Percentiles rank a stretch among this genome's conserved stretches.
These are phyloP conservation scores for Colletotrichum simmondsii DNA, from an alignment of 2,329 filamentous ascomycete species.

Conservation along the genomic window DNA sequence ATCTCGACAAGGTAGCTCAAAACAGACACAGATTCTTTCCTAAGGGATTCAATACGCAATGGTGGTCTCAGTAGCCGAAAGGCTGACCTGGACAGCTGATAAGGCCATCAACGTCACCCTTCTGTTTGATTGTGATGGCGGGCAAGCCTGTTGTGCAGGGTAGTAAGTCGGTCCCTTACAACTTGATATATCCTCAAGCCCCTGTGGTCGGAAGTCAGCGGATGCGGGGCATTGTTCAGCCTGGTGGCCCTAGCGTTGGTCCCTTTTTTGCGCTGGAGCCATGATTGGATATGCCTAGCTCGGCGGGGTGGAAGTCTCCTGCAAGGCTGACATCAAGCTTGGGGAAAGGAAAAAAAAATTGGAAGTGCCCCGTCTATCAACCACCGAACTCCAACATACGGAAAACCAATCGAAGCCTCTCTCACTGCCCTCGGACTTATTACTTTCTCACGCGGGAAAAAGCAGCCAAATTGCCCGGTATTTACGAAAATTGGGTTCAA, in stretches of 20 bases:
- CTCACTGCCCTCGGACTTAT: background rate
- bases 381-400: background rate
- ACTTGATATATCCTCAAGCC: background rate
- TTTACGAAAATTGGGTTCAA: background rate
- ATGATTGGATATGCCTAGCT: slow-evolving; percentile 11
- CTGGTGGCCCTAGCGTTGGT: slow-evolving; percentile 1
- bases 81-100: background rate
- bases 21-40: background rate
- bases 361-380: slow-evolving; percentile 10
- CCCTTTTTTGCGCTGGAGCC: slow-evolving; percentile 27
- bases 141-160: background rate
- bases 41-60: too few relatives aligned
- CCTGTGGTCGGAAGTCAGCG: background rate
- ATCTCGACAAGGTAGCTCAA: background rate
- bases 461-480: too few relatives aligned
- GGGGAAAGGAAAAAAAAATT: slow-evolving; percentile 24
- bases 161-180: background rate
- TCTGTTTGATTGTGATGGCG: background rate
- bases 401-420: background rate
- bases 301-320: slow-evolving; percentile 30
- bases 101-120: background rate
- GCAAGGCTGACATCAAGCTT: slow-evolving; percentile 35
- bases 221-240: slow-evolving; percentile 28
- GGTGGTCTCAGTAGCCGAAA: background rate
- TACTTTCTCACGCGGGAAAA: background rate